Evolutionary conservation across 768 basidiomycete species (phyloP).

Genomic region (Cyclocybe cylindracea): DNA sequence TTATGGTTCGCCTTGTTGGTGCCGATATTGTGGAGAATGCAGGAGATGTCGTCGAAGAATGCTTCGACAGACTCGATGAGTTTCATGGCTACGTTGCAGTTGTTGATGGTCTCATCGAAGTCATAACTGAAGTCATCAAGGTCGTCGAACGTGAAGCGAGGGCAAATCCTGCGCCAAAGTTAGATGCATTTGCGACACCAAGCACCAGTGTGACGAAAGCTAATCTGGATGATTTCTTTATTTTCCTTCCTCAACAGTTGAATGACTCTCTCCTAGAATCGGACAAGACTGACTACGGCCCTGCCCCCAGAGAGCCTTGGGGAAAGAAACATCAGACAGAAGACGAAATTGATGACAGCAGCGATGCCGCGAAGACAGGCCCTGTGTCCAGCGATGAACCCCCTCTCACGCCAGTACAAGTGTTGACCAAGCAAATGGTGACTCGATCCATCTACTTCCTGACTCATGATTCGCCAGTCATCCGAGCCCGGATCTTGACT

Average conservation of each 20-base stretch:
- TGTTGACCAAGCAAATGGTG: constrained; percentile 82
- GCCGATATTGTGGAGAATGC: constrained; percentile 85
- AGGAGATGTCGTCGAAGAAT: constrained; percentile 94
- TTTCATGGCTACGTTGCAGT: constrained; percentile 90
- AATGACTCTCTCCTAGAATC: constrained; percentile 31
- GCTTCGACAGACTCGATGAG: constrained; percentile 94
- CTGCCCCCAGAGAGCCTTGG: constrained; percentile 63
- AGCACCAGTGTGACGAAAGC: constrained; percentile 28
- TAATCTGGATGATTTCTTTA: constrained; percentile 50
- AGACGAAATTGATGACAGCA: constrained; percentile 5
- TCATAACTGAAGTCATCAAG: constrained; percentile 81
- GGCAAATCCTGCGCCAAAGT: constrained; percentile 15
- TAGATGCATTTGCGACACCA: constrained; percentile 12
- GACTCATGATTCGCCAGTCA: constrained; percentile 83
- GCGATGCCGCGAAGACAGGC: constrained; percentile 24
- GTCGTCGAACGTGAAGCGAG: constrained; percentile 65
- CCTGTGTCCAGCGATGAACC: constrained; percentile 41
- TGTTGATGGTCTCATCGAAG: constrained; percentile 86
- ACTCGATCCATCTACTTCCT: constrained; percentile 87
- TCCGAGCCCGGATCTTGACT: constrained; percentile 80
- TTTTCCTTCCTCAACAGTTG: constrained; percentile 63
- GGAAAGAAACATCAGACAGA: constrained; percentile 30
- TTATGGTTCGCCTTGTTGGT: constrained; percentile 87
- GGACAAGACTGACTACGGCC: constrained; percentile 55
- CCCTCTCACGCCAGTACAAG: constrained; percentile 69